phyloP scores from a whole-genome alignment of 345 rosid genomes.

The Bruguiera sexangula region DNA sequence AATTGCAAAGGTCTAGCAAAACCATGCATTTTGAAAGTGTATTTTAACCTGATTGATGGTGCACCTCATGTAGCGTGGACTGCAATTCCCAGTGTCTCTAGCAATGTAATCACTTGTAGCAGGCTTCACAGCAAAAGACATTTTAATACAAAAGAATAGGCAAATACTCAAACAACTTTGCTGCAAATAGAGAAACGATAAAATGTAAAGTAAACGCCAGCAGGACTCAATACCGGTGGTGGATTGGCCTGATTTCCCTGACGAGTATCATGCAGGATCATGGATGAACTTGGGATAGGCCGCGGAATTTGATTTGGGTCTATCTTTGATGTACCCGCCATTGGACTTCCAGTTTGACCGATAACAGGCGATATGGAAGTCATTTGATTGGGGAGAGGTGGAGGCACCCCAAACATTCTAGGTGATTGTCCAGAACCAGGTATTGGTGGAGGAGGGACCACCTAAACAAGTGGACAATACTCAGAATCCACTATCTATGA shows the following conservation, averaged over 20 bases:
- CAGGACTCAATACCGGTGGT: constrained; percentile 65
- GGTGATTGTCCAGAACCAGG: constrained; percentile 68
- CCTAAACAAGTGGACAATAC: constrained; percentile 42
- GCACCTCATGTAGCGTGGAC: constrained; percentile 99
- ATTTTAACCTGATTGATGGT: constrained; percentile 83
- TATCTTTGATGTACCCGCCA: constrained; percentile 68
- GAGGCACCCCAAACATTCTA: constrained; percentile 75
- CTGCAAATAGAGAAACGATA: constrained; percentile 3
- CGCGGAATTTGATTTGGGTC: constrained; percentile 97
- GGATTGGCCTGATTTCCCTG: constrained; percentile 79
- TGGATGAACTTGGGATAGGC: constrained; percentile 73
- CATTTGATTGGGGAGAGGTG: constrained; percentile 79
- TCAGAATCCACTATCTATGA: constrained; percentile 13
- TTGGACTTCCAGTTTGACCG: constrained; percentile 74
- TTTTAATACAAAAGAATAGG: constrained; percentile 15
- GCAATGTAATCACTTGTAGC: constrained; percentile 85
- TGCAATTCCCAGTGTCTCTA: constrained; percentile 88
- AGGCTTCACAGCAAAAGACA: constrained; percentile 56
- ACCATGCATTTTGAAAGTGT: constrained; percentile 16
- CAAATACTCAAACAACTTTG: constrained; percentile 8
- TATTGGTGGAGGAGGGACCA: constrained; percentile 49
- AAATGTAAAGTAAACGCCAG: constrained; percentile 3
- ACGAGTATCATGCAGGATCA: constrained; percentile 73
- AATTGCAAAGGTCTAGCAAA: background rate
- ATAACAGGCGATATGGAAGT: constrained; percentile 70